phyloP scores from a whole-genome alignment of 2,329 filamentous ascomycete genomes.

The Scolecobasidium constrictum region DNA sequence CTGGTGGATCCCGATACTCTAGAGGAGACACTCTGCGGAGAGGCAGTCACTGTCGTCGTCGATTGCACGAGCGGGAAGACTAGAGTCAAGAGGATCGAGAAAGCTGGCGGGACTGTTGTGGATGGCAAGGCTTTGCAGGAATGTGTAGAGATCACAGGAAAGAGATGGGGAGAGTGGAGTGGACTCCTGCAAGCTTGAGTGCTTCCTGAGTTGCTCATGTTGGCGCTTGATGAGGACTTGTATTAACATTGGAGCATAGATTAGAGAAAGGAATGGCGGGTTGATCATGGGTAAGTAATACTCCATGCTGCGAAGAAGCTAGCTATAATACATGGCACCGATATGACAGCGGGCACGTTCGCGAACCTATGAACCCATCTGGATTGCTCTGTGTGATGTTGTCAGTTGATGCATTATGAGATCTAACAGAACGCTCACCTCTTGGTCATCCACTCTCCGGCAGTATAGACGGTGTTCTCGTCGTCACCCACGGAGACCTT shows the following conservation, averaged over 20 bases:
- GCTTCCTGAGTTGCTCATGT: too few species aligned
- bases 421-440: neutral
- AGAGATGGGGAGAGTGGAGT: conserved; percentile 53
- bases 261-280: too few species aligned
- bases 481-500: conserved; percentile 8
- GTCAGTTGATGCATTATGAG: neutral
- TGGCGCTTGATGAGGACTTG: too few species aligned
- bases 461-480: conserved; percentile 6
- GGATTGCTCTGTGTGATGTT: neutral
- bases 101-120: conserved; percentile 66
- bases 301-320: too few species aligned
- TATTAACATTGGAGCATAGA: too few species aligned
- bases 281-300: too few species aligned
- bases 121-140: conserved; percentile 51
- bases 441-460: conserved; percentile 9
- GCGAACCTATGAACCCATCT: neutral
- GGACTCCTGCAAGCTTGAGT: conserved; percentile 4
- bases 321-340: too few species aligned
- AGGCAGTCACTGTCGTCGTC: conserved; percentile 71
- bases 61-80: conserved; percentile 40
- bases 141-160: conserved; percentile 48
- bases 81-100: conserved; percentile 63
- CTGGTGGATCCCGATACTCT: conserved; percentile 81
- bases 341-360: too few species aligned
- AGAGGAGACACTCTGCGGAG: conserved; percentile 76